Percentiles rank a stretch among this genome's conserved stretches.
phyloP scores from a whole-genome alignment of 805 yeast genomes.

The Cyberlindnera subsufficiens region DNA sequence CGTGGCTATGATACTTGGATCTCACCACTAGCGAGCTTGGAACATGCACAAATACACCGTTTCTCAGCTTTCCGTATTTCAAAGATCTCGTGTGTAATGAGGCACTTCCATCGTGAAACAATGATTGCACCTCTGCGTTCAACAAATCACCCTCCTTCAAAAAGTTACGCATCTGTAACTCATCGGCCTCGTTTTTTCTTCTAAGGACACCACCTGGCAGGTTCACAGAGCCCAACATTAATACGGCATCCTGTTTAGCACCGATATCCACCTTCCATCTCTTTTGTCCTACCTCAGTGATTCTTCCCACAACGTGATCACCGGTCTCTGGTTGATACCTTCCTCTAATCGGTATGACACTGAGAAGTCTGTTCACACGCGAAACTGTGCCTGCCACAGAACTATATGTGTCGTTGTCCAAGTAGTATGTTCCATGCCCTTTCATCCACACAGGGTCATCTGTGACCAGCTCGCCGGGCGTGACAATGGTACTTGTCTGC shows the following conservation, averaged over 20 bases:
- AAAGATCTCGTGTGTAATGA: constrained; percentile 92
- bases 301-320: constrained; percentile 90
- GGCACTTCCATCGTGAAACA: constrained; percentile 87
- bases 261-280: constrained; percentile 98
- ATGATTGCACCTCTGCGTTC: constrained; percentile 92
- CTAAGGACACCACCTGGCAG: constrained; percentile 95
- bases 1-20: constrained; percentile 81
- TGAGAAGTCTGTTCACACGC: constrained; percentile 78
- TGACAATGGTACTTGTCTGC: constrained; percentile 47
- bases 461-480: constrained; percentile 96
- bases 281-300: constrained; percentile 88
- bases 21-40: constrained; percentile 81
- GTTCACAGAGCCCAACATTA: constrained; percentile 93
- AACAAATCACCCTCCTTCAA: constrained; percentile 93
- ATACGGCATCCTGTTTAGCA: constrained; percentile 84
- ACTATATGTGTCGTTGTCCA: constrained; percentile 71
- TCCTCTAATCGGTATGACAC: constrained; percentile 82
- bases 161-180: constrained; percentile 90
- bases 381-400: constrained; percentile 90
- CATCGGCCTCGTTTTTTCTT: constrained; percentile 92
- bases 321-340: constrained; percentile 93
- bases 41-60: constrained; percentile 77
- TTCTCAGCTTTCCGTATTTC: constrained; percentile 90
- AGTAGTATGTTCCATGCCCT: constrained; percentile 92
- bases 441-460: constrained; percentile 97